phyloP scores from a whole-genome alignment of 805 yeast species.

The Nakazawaea populi region DNA sequence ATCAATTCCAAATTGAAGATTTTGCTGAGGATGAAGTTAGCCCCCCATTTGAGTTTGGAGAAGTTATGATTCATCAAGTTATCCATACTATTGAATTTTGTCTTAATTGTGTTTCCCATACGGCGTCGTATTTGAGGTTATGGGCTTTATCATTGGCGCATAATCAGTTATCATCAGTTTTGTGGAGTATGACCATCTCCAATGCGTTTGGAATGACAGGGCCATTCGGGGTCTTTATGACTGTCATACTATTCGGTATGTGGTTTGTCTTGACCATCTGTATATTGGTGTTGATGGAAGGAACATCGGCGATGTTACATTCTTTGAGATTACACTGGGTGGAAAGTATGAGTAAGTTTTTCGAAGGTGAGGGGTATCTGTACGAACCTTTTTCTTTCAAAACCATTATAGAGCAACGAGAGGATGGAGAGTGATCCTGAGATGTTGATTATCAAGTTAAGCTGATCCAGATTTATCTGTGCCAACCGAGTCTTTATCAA shows the following conservation, averaged over 20 bases:
- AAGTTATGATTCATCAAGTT: conserved; percentile 93
- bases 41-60: conserved; percentile 74
- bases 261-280: conserved; percentile 93
- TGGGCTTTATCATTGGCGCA: conserved; percentile 98
- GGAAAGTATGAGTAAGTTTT: conserved; percentile 97
- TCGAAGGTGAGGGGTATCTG: conserved; percentile 92
- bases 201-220: conserved; percentile 71
- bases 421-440: background rate
- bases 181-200: conserved; percentile 93
- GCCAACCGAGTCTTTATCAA: no score
- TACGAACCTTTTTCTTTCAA: conserved; percentile 83
- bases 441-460: background rate
- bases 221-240: conserved; percentile 58
- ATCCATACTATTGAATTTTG: conserved; percentile 98
- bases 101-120: conserved; percentile 94
- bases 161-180: conserved; percentile 89
- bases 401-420: conserved; percentile 12
- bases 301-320: conserved; percentile 98
- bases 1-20: conserved; percentile 29
- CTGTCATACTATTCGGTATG: conserved; percentile 81
- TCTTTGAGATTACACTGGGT: conserved; percentile 99
- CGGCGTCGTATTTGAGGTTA: conserved; percentile 91
- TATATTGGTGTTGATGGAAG: conserved; percentile 94
- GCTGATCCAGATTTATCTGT: no score
- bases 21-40: conserved; percentile 49